Percentiles rank a stretch among this genome's conserved stretches.
phyloP scores from a whole-genome alignment of 129 eudicot genomes.

The Smallanthus sonchifolius region DNA sequence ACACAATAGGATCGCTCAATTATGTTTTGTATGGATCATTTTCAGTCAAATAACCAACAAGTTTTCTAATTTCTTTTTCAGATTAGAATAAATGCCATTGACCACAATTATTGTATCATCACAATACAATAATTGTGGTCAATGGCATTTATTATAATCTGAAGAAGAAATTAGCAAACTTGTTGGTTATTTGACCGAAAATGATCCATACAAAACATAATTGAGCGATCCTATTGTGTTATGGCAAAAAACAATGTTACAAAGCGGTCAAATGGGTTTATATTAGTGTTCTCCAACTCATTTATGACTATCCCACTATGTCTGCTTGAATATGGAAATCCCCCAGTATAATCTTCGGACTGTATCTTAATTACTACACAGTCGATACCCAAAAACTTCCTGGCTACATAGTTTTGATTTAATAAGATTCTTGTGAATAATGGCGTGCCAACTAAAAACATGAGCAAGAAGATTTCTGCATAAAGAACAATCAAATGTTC shows the following conservation, averaged over 20 bases:
- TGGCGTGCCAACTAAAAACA: no score
- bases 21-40: slow-evolving; percentile 24
- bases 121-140: no score
- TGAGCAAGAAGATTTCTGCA: no score
- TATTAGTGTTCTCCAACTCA: no score
- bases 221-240: slow-evolving; percentile 34
- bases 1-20: slow-evolving; percentile 35
- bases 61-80: slow-evolving; percentile 26
- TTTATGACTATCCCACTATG: no score
- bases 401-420: background rate
- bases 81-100: slow-evolving; percentile 37
- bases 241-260: slow-evolving; percentile 27
- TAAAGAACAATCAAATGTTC: no score
- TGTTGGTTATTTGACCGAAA: slow-evolving; percentile 16
- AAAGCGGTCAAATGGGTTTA: background rate
- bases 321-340: background rate
- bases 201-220: slow-evolving; percentile 24
- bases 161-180: slow-evolving; percentile 31
- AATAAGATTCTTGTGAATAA: no score
- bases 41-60: slow-evolving; percentile 22
- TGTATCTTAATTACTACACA: background rate
- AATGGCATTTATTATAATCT: no score
- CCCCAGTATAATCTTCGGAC: background rate
- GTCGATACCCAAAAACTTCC: background rate
- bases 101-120: background rate